Evolutionary conservation across 805 yeast genomes (phyloP), one percentile per base, ranked within the genome.

Genomic region (Kuraishia hungarica): DNA sequence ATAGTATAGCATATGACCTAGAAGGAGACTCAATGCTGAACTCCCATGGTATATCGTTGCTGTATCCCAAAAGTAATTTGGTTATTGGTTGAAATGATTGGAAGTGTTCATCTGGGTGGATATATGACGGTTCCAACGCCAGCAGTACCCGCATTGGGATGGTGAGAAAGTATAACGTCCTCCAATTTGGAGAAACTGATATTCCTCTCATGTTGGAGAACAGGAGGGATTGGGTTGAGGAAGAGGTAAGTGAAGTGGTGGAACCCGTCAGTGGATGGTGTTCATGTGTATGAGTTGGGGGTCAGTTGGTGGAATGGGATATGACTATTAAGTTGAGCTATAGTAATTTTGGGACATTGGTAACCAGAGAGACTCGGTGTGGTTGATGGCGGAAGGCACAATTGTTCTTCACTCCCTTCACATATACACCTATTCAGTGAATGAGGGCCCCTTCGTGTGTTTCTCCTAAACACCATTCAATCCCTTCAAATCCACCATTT

Each of bases 41-140:
- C 66, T 93, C 99, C 99, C 99, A 93, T 0, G 97, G 92, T 0
- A 77, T 62, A 15, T 75, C 72, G 8, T 70, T 66, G 69, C 74
- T 26, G 74, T 68, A 56, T 66, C 73, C 77, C 66, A 83, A 51
- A 39, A 51, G 43, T 50, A 50, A 58, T 62, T 68, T 66, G 13
- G 84, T 75, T 23, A 93, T 64, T 0, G 87, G 86, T 66, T 91
- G 96, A 51, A 96, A 79, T n/a, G 85, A 81, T 67, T 96, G 99
- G 67, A 89, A 89, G 67, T 92, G 97, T 71, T 94, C 99, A 74
- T 94, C 99, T 0, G 99, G 99, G 61, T 96, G 99, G 51, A 94
- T 84, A 65, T 96, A 94, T 0, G 97, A 89, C 29, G 86, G 78
- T 55, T 86, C 82, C 1, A 87, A 65, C 0, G 87, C 83, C 50